A percentile compares a stretch with the other conserved stretches of the same genome.
These are phyloP conservation scores for Aspergillus thermomutatus DNA, from an alignment of 2,329 filamentous ascomycete genomes.

Conservation along the genomic window DNA sequence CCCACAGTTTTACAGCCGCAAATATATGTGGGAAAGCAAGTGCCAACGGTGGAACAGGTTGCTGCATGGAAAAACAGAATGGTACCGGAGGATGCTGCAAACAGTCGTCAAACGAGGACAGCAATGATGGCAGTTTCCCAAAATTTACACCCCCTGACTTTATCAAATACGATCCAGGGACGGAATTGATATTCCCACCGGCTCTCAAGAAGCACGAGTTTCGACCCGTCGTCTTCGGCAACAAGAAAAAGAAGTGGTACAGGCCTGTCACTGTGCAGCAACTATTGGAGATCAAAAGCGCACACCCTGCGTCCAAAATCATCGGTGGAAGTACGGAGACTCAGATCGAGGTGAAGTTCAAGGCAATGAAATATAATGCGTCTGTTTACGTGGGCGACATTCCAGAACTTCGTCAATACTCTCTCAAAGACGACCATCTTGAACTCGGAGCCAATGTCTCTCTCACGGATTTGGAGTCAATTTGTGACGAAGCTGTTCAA, in stretches of 20 bases:
- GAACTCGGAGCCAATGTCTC: constrained; percentile 92
- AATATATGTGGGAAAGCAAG: constrained; percentile 58
- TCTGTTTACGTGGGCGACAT: constrained; percentile 95
- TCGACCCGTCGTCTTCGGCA: constrained; percentile 81
- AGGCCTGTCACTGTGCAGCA: constrained; percentile 83
- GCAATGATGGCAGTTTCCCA: constrained; percentile 39
- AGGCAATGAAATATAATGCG: constrained; percentile 82
- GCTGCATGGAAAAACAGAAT: constrained; percentile 67
- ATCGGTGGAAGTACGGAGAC: constrained; percentile 96
- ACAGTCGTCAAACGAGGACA: constrained; percentile 45
- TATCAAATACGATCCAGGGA: constrained; percentile 90
- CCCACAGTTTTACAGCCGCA: constrained; percentile 67
- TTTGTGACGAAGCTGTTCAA: constrained; percentile 73
- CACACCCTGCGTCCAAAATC: constrained; percentile 81
- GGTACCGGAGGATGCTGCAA: constrained; percentile 67
- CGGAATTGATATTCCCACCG: constrained; percentile 92
- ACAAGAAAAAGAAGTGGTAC: constrained; percentile 93
- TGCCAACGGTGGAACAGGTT: constrained; percentile 60
- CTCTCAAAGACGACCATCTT: constrained; percentile 74
- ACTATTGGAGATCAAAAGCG: constrained; percentile 84
- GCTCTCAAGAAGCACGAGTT: constrained; percentile 77
- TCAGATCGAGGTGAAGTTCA: constrained; percentile 98
- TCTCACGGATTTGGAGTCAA: constrained; percentile 83
- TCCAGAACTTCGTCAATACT: constrained; percentile 77
- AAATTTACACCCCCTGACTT: constrained; percentile 83